phyloP scores from a whole-genome alignment of 1,284 basidiomycete genomes.

The Filobasidium uniguttulatum region DNA sequence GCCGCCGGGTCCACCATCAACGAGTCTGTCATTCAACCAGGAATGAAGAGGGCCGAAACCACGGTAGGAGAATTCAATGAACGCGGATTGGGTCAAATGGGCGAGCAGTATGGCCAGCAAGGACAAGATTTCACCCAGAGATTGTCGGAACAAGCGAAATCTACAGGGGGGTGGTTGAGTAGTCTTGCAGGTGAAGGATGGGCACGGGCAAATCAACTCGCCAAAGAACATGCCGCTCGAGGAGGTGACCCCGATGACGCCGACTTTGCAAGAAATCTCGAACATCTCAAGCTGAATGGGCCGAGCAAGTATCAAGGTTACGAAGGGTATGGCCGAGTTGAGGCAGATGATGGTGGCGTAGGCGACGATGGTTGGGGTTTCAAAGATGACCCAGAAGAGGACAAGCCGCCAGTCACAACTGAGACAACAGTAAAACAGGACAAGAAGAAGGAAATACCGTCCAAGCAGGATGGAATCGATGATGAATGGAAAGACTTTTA shows the following conservation, averaged over 20 bases:
- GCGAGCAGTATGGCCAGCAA: constrained; percentile 13
- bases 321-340: constrained; percentile 13
- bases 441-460: no score
- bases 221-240: constrained; percentile 17
- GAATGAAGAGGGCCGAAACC: constrained; percentile 23
- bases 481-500: no score
- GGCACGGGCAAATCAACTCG: constrained; percentile 30
- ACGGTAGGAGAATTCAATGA: constrained; percentile 19
- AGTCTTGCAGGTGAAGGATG: constrained; percentile 30
- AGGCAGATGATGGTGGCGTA: constrained; percentile 20
- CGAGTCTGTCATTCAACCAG: constrained; percentile 33
- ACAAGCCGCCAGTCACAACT: no score
- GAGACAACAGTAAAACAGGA: no score
- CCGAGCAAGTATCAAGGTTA: constrained; percentile 11
- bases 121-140: constrained; percentile 26
- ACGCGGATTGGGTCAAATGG: neutral
- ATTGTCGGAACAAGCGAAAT: constrained; percentile 24
- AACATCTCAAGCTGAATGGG: constrained; percentile 24
- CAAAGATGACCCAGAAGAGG: no score
- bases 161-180: constrained; percentile 25
- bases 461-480: constrained; percentile 7
- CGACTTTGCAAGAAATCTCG: constrained; percentile 34
- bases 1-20: constrained; percentile 32
- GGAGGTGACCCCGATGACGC: constrained; percentile 9
- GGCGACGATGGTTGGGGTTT: constrained; percentile 7